Percentiles rank a stretch among this genome's conserved stretches.
These are phyloP conservation scores for Gracilaria caudata DNA, from an alignment of 23 red algal species.

Conservation along the genomic window DNA sequence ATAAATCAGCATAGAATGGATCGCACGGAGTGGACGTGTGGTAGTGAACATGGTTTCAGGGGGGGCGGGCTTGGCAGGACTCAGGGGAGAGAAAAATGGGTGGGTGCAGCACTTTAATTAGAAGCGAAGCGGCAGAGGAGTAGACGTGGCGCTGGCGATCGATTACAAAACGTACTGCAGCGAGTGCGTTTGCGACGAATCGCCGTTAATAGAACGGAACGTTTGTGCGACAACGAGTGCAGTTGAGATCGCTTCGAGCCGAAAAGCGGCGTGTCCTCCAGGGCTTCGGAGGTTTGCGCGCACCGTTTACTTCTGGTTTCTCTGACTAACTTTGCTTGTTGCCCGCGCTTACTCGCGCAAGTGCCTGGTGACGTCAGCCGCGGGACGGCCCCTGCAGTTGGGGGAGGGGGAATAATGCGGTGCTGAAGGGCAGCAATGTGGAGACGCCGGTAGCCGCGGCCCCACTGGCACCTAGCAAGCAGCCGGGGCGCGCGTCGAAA, in stretches of 20 bases:
- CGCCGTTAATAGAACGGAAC: neutral
- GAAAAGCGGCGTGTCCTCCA: too few relatives aligned
- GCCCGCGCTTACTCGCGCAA: too few relatives aligned
- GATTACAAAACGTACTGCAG: neutral
- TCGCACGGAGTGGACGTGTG: too few relatives aligned
- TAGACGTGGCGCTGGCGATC: slow-evolving; percentile 8
- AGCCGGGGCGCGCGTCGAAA: neutral
- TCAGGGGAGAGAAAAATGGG: neutral
- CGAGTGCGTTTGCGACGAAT: neutral
- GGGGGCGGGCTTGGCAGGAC: neutral
- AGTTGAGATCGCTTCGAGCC: too few relatives aligned
- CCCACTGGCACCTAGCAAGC: neutral
- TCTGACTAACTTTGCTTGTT: too few relatives aligned
- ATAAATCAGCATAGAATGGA: too few relatives aligned
- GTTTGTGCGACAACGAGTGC: neutral
- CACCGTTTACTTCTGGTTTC: too few relatives aligned
- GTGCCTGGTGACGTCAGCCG: neutral
- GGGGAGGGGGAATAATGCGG: too few relatives aligned
- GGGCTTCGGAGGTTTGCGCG: too few relatives aligned
- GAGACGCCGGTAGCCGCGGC: neutral
- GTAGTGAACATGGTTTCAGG: neutral
- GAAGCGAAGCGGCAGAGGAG: neutral
- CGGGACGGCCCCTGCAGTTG: too few relatives aligned
- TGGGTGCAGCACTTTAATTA: neutral
- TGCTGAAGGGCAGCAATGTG: too few relatives aligned